A percentile compares a stretch with the other conserved stretches of the same genome.
Conservation (phyloP, 176 grass and related monocot genomes). For the Neostapfia colusana region DNA sequence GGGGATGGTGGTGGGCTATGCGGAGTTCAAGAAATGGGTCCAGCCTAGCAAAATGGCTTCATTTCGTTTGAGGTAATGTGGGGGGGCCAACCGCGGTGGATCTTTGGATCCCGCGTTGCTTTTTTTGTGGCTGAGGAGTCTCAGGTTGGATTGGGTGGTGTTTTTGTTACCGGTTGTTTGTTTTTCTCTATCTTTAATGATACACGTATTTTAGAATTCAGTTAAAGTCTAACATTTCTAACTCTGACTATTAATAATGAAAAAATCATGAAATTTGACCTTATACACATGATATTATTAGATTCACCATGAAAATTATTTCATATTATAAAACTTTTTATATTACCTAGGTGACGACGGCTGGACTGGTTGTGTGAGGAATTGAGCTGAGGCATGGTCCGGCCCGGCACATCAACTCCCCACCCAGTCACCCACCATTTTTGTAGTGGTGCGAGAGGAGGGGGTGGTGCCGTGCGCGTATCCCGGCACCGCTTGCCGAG, state of each 20-base stretch:
- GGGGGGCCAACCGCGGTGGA: background rate
- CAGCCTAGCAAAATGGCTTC: background rate
- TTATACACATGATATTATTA: too few species aligned
- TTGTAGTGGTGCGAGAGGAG: background rate
- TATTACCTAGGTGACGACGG: too few species aligned
- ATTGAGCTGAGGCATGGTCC: background rate
- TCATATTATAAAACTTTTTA: too few species aligned
- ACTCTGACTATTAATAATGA: too few species aligned
- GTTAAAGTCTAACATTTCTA: too few species aligned
- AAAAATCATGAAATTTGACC: too few species aligned
- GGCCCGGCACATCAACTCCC: background rate
- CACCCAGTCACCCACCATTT: too few species aligned
- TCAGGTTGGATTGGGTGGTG: background rate
- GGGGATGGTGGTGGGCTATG: background rate
- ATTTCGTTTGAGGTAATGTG: slow-evolving; percentile 18
- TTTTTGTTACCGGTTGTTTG: background rate
- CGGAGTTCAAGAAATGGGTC: background rate
- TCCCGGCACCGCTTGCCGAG: background rate
- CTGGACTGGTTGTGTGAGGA: background rate
- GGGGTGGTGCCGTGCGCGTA: background rate
- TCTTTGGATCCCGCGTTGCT: slow-evolving; percentile 14
- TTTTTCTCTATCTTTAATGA: background rate
- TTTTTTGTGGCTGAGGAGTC: background rate
- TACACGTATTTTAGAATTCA: too few species aligned
- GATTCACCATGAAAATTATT: too few species aligned